Evolutionary conservation across 176 grass and related monocot species (phyloP), one percentile per base, ranked within the genome.

Genomic region (Rhynchospora pubera): DNA sequence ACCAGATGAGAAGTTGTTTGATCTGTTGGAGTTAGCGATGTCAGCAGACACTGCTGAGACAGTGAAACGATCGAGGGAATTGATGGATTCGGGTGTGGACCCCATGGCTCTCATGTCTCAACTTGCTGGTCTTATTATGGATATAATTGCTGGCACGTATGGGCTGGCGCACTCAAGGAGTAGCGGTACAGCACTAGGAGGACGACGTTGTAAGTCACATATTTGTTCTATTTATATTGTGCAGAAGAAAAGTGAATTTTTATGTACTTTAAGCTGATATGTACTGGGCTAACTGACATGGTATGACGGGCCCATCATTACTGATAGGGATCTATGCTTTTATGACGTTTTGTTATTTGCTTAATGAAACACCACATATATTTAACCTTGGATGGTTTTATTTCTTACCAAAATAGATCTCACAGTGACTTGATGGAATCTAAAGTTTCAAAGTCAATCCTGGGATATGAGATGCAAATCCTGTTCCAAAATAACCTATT

Each of bases 71-170:
- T 98, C 96, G 2, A 89, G 96, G 89, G 96, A 93, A 28, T 80
- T 98, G 66, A 91, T 98, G 96, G 90, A 95, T 91, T 98, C 96
- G 80, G 92, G 96, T 82, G 87, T 93, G 63, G 96, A 98, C 75
- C 96, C 96, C 3, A 99, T 99, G 89, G 92, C 96, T 52, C 89
- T 99, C 82, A 99, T 99, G 96, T 95, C 96, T 78, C 96, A 99
- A 46, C 91, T 99, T 87, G 96, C 96, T 87, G 92, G 90, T 80
- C 89, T 99, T 69, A 99, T 99, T 86, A 95, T 99, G 92, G 92
- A 99, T 73, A 99, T 99, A 70, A 99, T 99, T 94, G 92, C 96
- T 87, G 96, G 96, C 45, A 99, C 95, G 67, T 93, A 98, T 60
- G 86, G 78, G 79, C 78, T 98, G 72, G 85, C 92, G 12, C 90